Evolutionary conservation across 345 rosid species (phyloP).

Genomic region (Hypericum androsaemum): DNA sequence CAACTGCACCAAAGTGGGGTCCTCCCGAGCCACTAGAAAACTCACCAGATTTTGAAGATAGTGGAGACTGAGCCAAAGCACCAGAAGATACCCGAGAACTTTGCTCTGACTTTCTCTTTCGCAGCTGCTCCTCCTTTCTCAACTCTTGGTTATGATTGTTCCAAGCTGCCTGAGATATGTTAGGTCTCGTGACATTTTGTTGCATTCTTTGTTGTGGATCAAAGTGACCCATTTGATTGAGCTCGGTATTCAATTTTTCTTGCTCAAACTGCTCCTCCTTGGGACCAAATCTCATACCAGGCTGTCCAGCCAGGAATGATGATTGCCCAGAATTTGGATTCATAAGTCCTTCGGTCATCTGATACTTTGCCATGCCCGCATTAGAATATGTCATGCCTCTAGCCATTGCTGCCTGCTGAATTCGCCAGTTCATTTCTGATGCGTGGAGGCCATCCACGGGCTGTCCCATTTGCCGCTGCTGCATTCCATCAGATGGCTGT

Average conservation of each 20-base stretch:
- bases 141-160: constrained; percentile 57
- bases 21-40: constrained; percentile 87
- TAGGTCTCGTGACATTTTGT: constrained; percentile 45
- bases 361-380: constrained; percentile 50
- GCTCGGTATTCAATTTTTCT: constrained; percentile 46
- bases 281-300: constrained; percentile 43
- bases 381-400: constrained; percentile 56
- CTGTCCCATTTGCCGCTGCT: constrained; percentile 54
- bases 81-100: constrained; percentile 84
- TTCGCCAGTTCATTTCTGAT: constrained; percentile 63
- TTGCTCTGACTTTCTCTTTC: constrained; percentile 64
- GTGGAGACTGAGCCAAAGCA: constrained; percentile 75
- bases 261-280: constrained; percentile 76
- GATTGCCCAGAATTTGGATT: constrained; percentile 56
- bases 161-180: constrained; percentile 58
- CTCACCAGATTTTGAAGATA: constrained; percentile 93
- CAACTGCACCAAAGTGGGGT: constrained; percentile 60
- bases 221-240: constrained; percentile 34
- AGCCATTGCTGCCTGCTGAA: constrained; percentile 45
- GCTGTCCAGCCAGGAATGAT: constrained; percentile 49
- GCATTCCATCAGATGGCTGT: constrained; percentile 52
- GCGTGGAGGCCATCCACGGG: constrained; percentile 53
- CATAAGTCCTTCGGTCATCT: constrained; percentile 54
- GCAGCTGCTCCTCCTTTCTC: constrained; percentile 70
- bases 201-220: constrained; percentile 53